These are phyloP conservation scores for Apiospora kogelbergensis DNA, from an alignment of 2,329 filamentous ascomycete species.

Conservation along the genomic window DNA sequence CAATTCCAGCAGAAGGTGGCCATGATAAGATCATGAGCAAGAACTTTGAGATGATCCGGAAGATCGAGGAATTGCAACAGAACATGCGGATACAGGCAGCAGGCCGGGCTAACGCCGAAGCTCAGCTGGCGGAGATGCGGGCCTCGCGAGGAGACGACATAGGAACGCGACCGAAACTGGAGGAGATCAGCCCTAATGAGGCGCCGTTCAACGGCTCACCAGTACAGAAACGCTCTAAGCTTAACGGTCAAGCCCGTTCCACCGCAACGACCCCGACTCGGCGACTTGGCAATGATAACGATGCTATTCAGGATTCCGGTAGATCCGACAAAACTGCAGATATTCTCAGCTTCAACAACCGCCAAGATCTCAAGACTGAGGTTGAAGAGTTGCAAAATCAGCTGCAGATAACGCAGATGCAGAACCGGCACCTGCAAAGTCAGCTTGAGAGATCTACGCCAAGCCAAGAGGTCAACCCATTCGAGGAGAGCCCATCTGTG, in stretches of 20 bases:
- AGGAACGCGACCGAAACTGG: constrained; percentile 72
- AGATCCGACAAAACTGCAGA: constrained; percentile 85
- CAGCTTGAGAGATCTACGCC: constrained; percentile 74
- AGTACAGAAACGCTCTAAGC: constrained; percentile 60
- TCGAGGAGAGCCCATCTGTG: constrained; percentile 76
- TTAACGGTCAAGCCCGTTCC: constrained; percentile 61
- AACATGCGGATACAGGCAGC: constrained; percentile 82
- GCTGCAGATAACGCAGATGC: constrained; percentile 91
- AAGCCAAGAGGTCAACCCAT: constrained; percentile 54
- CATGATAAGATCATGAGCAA: constrained; percentile 68
- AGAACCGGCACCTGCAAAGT: constrained; percentile 87
- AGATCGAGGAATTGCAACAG: constrained; percentile 85
- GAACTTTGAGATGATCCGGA: constrained; percentile 82
- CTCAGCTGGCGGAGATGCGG: constrained; percentile 76
- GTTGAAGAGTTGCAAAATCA: constrained; percentile 92
- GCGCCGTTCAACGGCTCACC: constrained; percentile 73
- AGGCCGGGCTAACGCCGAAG: constrained; percentile 77
- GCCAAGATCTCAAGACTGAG: constrained; percentile 88
- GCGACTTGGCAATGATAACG: constrained; percentile 64
- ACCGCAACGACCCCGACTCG: constrained; percentile 78
- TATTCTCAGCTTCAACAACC: constrained; percentile 78
- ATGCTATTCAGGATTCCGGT: constrained; percentile 68
- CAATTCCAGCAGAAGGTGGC: constrained; percentile 57
- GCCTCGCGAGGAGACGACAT: constrained; percentile 66
- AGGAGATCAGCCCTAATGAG: constrained; percentile 86